Conservation (phyloP, 805 yeast genomes). For the Candida incommunis region DNA sequence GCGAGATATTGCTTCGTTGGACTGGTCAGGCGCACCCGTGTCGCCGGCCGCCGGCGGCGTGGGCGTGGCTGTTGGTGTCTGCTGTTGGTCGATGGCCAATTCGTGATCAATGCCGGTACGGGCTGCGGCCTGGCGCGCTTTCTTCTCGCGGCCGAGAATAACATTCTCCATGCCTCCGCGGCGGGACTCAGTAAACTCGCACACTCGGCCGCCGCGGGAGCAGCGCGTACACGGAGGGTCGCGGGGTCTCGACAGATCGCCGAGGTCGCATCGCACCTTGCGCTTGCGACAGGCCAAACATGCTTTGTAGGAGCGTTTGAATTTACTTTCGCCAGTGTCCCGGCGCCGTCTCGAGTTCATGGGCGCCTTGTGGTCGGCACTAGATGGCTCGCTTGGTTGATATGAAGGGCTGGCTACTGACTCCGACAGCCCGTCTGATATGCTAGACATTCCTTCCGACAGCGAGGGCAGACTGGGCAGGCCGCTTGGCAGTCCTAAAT, state of each 20-base stretch:
- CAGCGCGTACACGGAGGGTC: conserved; percentile 83
- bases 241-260: conserved; percentile 54
- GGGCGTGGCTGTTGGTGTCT: no score
- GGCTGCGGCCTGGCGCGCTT: conserved; percentile 3
- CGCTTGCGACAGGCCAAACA: conserved; percentile 75
- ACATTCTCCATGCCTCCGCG: conserved; percentile 36
- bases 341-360: background rate
- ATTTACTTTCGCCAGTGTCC: conserved; percentile 12
- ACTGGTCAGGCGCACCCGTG: conserved; percentile 1
- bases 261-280: conserved; percentile 78
- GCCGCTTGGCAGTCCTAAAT: no score
- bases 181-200: conserved; percentile 51
- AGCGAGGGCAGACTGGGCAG: no score
- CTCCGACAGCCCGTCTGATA: no score
- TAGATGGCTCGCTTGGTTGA: no score
- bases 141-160: conserved; percentile 18
- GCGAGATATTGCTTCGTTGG: conserved; percentile 6
- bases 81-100: no score
- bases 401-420: no score
- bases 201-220: conserved; percentile 64
- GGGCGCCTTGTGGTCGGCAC: background rate
- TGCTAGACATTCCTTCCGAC: no score
- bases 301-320: conserved; percentile 62
- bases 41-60: conserved; percentile 2
- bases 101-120: no score